phyloP scores from a whole-genome alignment of 2,329 filamentous ascomycete species.

The Calycina marina region DNA sequence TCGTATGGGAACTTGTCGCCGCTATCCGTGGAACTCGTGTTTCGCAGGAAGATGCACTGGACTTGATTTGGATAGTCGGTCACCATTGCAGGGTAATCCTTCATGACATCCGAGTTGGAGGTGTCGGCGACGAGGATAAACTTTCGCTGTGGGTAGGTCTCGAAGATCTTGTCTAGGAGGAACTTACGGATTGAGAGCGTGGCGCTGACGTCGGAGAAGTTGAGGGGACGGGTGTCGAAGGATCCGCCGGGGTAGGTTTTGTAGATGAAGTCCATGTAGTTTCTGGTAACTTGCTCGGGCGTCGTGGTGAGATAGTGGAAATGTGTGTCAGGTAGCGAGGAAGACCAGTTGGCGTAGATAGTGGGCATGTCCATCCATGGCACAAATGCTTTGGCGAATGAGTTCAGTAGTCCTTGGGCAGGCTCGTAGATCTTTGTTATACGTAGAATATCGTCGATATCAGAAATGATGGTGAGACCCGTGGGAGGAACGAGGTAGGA shows the following conservation, averaged over 20 bases:
- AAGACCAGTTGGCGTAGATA: constrained; percentile 63
- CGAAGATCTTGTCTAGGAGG: constrained; percentile 56
- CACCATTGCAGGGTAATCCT: constrained; percentile 43
- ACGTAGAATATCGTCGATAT: constrained; percentile 71
- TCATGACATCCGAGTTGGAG: constrained; percentile 64
- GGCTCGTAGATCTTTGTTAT: constrained; percentile 69
- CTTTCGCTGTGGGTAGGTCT: constrained; percentile 59
- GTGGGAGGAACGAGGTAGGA: constrained; percentile 59
- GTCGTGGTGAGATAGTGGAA: constrained; percentile 77
- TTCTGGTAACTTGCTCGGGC: constrained; percentile 61
- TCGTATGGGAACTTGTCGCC: constrained; percentile 61
- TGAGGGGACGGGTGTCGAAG: constrained; percentile 56
- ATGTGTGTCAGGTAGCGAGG: constrained; percentile 50
- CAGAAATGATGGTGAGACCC: constrained; percentile 59
- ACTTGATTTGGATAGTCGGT: constrained; percentile 56
- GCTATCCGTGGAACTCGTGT: constrained; percentile 54
- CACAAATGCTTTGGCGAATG: constrained; percentile 55
- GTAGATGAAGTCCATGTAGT: constrained; percentile 73
- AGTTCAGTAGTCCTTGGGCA: constrained; percentile 59
- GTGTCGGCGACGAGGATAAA: constrained; percentile 68
- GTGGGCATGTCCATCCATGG: constrained; percentile 70
- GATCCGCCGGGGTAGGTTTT: constrained; percentile 62
- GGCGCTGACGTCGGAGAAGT: constrained; percentile 62
- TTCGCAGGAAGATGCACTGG: constrained; percentile 64
- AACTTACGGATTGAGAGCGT: constrained; percentile 57